Evolutionary conservation across 305 asterid species (phyloP).

Genomic region (Withania somnifera): DNA sequence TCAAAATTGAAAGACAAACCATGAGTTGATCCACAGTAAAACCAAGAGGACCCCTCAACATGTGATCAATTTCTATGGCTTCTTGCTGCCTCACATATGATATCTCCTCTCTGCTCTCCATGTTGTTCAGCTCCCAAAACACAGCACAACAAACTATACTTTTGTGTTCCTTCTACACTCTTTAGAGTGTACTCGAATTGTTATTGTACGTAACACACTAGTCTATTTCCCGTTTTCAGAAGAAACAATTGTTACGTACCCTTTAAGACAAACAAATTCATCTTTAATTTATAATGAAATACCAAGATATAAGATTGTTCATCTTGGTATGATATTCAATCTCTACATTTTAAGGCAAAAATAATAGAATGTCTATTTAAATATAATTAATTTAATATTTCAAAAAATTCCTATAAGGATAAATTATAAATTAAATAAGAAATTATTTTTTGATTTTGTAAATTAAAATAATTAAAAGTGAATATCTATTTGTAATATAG

Average conservation of each 20-base stretch:
- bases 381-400: too few species aligned
- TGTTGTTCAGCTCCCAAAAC: conserved; percentile 9
- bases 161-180: not conserved
- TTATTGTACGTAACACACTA: not conserved
- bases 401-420: too few species aligned
- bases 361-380: too few species aligned
- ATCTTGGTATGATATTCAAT: too few species aligned
- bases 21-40: conserved; percentile 89
- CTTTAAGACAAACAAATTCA: not conserved
- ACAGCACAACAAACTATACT: not conserved
- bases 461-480: too few species aligned
- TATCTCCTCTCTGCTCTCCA: conserved; percentile 28
- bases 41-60: conserved; percentile 87
- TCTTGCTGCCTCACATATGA: conserved; percentile 67
- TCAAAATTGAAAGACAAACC: conserved; percentile 20
- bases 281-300: not conserved
- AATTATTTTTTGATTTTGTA: too few species aligned
- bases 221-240: not conserved
- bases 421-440: too few species aligned
- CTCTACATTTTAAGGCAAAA: too few species aligned
- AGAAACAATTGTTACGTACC: too few species aligned
- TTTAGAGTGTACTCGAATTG: not conserved
- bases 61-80: conserved; percentile 81
- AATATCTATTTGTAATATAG: too few species aligned
- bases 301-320: too few species aligned